Conservation (phyloP, 208 protist species). For the Phytomonas sp. region DNA sequence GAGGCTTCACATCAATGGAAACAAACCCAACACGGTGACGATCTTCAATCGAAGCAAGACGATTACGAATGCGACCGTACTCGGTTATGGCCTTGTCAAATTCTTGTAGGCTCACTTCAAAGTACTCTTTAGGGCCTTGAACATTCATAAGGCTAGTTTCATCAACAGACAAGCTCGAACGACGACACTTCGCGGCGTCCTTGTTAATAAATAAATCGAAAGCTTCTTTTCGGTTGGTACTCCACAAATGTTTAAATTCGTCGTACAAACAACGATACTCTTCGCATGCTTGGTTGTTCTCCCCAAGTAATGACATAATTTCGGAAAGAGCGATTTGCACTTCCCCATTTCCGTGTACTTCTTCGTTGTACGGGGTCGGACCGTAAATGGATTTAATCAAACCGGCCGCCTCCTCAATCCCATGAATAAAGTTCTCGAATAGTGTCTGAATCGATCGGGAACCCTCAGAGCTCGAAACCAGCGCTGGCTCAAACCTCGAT, state of each 20-base stretch:
- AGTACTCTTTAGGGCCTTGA: conserved; percentile 62
- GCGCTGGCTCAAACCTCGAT: conserved; percentile 74
- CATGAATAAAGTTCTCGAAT: conserved; percentile 58
- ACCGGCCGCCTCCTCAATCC: conserved; percentile 43
- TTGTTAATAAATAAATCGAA: conserved; percentile 84
- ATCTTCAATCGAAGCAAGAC: conserved; percentile 83
- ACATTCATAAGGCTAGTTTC: conserved; percentile 17
- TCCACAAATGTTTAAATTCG: conserved; percentile 91
- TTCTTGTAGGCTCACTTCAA: conserved; percentile 82
- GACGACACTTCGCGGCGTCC: conserved; percentile 22
- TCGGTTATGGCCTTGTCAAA: conserved; percentile 93
- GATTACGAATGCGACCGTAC: conserved; percentile 81
- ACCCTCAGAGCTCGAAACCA: conserved; percentile 18
- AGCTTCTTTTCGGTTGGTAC: conserved; percentile 76
- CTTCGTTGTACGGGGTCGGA: conserved; percentile 35
- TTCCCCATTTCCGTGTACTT: conserved; percentile 50
- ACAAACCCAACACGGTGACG: conserved; percentile 88
- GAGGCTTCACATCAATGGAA: conserved; percentile 92
- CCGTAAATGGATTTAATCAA: conserved; percentile 49
- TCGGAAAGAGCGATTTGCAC: conserved; percentile 54
- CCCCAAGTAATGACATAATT: conserved; percentile 62
- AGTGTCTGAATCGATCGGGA: conserved; percentile 44
- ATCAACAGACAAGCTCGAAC: conserved; percentile 37
- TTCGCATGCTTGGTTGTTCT: conserved; percentile 74
- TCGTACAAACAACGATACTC: conserved; percentile 78